Base-by-base conservation (phyloP, 2,329 filamentous ascomycete species). In the Phaeosphaeria sp. region DNA sequence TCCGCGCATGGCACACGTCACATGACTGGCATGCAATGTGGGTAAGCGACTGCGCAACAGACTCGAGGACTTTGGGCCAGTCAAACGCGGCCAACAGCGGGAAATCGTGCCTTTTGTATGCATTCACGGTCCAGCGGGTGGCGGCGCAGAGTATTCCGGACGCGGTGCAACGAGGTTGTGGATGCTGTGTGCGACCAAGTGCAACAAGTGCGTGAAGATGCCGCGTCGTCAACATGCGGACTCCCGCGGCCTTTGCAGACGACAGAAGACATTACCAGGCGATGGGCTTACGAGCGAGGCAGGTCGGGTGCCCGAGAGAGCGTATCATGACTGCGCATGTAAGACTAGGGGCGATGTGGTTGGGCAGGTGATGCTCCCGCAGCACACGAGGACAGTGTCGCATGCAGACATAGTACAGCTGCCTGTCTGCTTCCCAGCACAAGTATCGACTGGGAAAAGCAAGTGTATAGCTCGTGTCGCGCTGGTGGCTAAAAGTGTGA, bases 1-100 rank as follows among this genome's bases (percentile, higher is more conserved):
- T 13, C 30, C 30, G 30, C 30, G 30, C 11, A 46, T 46, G 17
- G 44, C 22, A 46, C 22, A 46, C 44, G 56, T 64, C 62, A 75
- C 69, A 68, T 73, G 73, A 76, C 56, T 55, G 58, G 49, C 49
- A 56, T 65, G 60, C 58, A 62, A 72, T 74, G 72, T 72, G 65
- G 54, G 68, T 58, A 63, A 73, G 69, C 52, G 49, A 65, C 55
- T 55, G 62, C 63, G 22, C 44, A 46, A 46, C 18, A 13, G 21
- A 20, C 18, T 22, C 21, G 22, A 17, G 60, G 63, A 56, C 63
- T 62, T 52, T 58, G 62, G 27, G 65, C 71, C 73, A 72, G 68
- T 74, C 71, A 69, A 72, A 71, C 64, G 62, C 55, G 51, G 46
- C 47, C 60, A 58, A 64, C 61, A 56, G 64, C 62, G 66, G 62